phyloP scores from a whole-genome alignment of 2,329 filamentous ascomycete genomes.

The Plectosphaerella sp. region DNA sequence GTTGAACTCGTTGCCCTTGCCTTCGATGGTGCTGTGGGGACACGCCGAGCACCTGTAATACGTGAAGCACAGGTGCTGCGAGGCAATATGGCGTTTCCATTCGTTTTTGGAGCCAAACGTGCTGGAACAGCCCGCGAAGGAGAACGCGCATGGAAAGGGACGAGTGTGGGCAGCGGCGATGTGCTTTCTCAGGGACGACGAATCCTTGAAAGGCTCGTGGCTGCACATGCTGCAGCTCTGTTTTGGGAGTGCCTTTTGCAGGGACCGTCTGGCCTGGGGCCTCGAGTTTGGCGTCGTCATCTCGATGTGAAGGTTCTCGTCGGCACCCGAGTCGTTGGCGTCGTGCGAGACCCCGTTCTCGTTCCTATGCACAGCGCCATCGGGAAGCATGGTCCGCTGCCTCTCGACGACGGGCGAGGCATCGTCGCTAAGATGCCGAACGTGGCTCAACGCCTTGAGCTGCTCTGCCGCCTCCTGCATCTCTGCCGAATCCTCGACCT shows the following conservation, averaged over 20 bases:
- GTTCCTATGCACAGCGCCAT: conserved; percentile 33
- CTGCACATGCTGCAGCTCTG: conserved; percentile 58
- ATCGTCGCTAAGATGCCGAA: conserved; percentile 38
- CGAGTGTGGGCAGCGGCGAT: conserved; percentile 65
- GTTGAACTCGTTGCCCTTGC: conserved; percentile 72
- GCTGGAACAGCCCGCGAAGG: conserved; percentile 75
- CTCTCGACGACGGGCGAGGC: conserved; percentile 18
- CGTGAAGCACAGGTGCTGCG: conserved; percentile 74
- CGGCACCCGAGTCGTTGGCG: conserved; percentile 30
- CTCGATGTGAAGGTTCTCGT: conserved; percentile 32
- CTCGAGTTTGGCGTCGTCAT: conserved; percentile 29
- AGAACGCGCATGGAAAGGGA: conserved; percentile 82
- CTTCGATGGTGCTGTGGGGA: conserved; percentile 46
- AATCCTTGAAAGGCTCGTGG: conserved; percentile 63
- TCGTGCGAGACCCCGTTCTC: conserved; percentile 35
- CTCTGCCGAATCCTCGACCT: conserved; percentile 61
- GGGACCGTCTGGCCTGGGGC: conserved; percentile 36
- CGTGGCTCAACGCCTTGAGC: conserved; percentile 60
- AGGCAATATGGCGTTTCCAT: conserved; percentile 93
- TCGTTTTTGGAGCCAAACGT: conserved; percentile 93
- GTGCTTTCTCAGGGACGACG: conserved; percentile 61
- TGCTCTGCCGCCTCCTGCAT: conserved; percentile 67
- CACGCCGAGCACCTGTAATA: conserved; percentile 63
- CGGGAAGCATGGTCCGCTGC: conserved; percentile 32
- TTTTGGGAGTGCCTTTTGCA: conserved; percentile 44